A percentile compares a stretch with the other conserved stretches of the same genome.
phyloP scores from a whole-genome alignment of 768 basidiomycete genomes.

The Termitomyces sp. region DNA sequence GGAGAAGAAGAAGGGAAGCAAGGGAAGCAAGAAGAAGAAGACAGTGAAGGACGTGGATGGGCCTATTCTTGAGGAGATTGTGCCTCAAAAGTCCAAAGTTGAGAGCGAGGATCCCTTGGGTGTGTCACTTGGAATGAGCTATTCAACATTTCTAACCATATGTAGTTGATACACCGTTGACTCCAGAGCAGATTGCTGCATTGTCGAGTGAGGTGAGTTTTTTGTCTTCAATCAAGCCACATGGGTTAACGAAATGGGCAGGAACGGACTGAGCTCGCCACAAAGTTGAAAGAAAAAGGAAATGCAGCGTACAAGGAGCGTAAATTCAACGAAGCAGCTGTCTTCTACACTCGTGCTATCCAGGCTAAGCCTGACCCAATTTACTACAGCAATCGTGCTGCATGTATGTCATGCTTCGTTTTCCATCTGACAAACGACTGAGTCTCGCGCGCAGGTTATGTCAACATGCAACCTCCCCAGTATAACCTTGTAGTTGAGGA shows the following conservation, averaged over 20 bases:
- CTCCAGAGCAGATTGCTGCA: slow-evolving; percentile 51
- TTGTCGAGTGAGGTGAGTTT: slow-evolving; percentile 55
- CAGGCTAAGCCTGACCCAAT: slow-evolving; percentile 76
- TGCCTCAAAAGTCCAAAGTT: slow-evolving; percentile 32
- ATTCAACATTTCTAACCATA: slow-evolving; percentile 16
- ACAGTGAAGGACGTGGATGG: slow-evolving; percentile 56
- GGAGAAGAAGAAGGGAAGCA: slow-evolving; percentile 46
- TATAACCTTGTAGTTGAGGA: slow-evolving; percentile 81
- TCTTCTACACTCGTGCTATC: slow-evolving; percentile 74
- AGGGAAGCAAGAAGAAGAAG: slow-evolving; percentile 54
- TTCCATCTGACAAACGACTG: background rate
- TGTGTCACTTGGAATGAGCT: slow-evolving; percentile 5
- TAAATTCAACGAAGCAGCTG: slow-evolving; percentile 55
- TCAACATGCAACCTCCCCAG: slow-evolving; percentile 86
- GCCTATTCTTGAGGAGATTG: slow-evolving; percentile 78
- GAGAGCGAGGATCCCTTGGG: slow-evolving; percentile 29
- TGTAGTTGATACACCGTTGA: slow-evolving; percentile 35
- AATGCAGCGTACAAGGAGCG: slow-evolving; percentile 66
- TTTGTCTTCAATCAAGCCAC: background rate
- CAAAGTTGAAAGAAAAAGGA: slow-evolving; percentile 65
- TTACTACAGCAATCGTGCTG: slow-evolving; percentile 96
- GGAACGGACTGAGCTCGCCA: slow-evolving; percentile 66
- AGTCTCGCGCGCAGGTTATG: slow-evolving; percentile 57
- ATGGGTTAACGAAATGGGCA: slow-evolving; percentile 22
- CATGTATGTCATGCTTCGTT: slow-evolving; percentile 54